These are phyloP conservation scores for Grosmannia serpens DNA, from an alignment of 2,329 filamentous ascomycete species.

Conservation along the genomic window DNA sequence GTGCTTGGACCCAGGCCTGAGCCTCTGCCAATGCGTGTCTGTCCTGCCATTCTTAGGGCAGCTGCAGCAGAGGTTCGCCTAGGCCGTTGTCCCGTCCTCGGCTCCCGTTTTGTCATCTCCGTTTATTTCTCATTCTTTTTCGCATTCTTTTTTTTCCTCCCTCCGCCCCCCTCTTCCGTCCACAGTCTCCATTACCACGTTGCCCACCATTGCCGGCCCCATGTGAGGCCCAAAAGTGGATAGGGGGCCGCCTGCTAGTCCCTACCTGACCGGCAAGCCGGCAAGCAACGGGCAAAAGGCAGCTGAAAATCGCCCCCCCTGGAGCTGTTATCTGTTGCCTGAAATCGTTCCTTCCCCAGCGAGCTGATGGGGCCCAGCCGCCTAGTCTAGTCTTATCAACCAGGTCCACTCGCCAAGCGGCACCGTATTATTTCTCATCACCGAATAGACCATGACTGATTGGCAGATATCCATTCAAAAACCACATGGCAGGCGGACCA, in stretches of 20 bases:
- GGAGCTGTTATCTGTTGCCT: neutral
- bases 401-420: neutral
- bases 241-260: neutral
- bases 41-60: neutral
- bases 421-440: neutral
- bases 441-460: neutral
- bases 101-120: neutral
- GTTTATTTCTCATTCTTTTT: neutral
- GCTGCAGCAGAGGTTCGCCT: too few relatives aligned
- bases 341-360: neutral
- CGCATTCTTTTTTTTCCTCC: neutral
- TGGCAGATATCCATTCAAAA: neutral
- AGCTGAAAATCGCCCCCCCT: neutral
- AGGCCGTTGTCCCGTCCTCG: neutral
- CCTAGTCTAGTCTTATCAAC: neutral
- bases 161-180: neutral
- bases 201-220: neutral
- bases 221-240: neutral
- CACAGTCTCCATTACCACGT: neutral
- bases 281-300: neutral
- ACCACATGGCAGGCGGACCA: neutral
- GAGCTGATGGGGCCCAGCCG: neutral
- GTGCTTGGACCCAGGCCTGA: neutral
- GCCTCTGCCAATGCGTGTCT: neutral
- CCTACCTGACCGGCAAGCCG: neutral